Conservation (phyloP, 164 flowering plant genomes). For the Tetracentron sinense region DNA sequence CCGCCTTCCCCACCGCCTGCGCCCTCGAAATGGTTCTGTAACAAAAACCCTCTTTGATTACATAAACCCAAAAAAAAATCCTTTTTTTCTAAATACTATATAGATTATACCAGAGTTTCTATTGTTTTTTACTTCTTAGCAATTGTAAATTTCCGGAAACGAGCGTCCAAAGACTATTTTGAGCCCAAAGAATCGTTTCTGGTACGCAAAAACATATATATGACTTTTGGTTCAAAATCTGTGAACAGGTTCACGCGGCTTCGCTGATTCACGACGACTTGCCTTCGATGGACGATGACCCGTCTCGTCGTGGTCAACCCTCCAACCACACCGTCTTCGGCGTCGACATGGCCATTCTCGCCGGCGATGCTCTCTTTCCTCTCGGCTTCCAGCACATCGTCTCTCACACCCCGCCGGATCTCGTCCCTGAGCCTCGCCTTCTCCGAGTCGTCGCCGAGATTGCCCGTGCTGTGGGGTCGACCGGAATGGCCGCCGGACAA, state of each 20-base stretch:
- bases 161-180: too few relatives aligned
- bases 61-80: too few relatives aligned
- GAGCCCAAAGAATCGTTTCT: too few relatives aligned
- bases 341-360: constrained; percentile 88
- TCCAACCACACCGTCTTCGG: constrained; percentile 83
- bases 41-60: not conserved
- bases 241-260: constrained; percentile 73
- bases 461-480: constrained; percentile 85
- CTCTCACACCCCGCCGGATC: constrained; percentile 53
- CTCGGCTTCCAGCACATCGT: constrained; percentile 89
- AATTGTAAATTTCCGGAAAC: too few relatives aligned
- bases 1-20: constrained; percentile 94
- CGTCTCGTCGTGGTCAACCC: constrained; percentile 70
- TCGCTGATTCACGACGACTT: constrained; percentile 90
- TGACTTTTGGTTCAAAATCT: too few relatives aligned
- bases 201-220: too few relatives aligned
- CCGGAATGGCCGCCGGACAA: constrained; percentile 97
- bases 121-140: too few relatives aligned
- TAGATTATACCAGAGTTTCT: too few relatives aligned
- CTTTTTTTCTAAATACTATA: too few relatives aligned
- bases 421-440: constrained; percentile 61
- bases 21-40: constrained; percentile 86
- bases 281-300: constrained; percentile 92
- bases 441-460: constrained; percentile 77
- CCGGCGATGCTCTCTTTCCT: constrained; percentile 95